Evolutionary conservation across 805 yeast genomes (phyloP).

Genomic region (Jamesozyma gamospora): DNA sequence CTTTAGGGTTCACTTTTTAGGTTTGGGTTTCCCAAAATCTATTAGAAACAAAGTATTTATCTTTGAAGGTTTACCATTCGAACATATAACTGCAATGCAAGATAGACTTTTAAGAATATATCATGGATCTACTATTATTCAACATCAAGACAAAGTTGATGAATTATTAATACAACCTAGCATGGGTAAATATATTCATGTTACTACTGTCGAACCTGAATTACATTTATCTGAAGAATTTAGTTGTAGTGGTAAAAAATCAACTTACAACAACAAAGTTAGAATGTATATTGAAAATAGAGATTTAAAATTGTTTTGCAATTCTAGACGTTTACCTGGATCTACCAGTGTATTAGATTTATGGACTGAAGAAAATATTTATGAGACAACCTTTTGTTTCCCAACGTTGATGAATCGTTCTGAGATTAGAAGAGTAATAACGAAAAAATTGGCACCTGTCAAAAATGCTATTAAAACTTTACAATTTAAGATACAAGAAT

Average conservation of each 20-base stretch:
- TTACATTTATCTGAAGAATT: constrained; percentile 26
- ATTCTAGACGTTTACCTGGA: constrained; percentile 63
- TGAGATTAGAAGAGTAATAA: constrained; percentile 44
- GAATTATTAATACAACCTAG: constrained; percentile 41
- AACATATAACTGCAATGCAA: constrained; percentile 74
- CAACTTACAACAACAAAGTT: constrained; percentile 42
- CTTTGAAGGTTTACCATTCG: constrained; percentile 80
- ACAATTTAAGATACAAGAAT: constrained; percentile 58
- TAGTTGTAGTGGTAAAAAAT: constrained; percentile 36
- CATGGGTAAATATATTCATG: constrained; percentile 65
- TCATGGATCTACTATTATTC: constrained; percentile 70
- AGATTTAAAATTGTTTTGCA: constrained; percentile 59
- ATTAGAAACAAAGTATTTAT: constrained; percentile 69
- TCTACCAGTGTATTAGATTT: constrained; percentile 59
- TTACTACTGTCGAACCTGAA: constrained; percentile 59
- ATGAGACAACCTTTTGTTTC: constrained; percentile 64
- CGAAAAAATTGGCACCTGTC: constrained; percentile 64
- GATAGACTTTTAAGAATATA: constrained; percentile 62
- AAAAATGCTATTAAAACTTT: constrained; percentile 70
- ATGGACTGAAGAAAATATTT: constrained; percentile 84
- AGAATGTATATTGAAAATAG: constrained; percentile 67
- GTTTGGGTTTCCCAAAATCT: constrained; percentile 74
- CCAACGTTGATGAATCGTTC: constrained; percentile 84
- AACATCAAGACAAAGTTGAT: constrained; percentile 46
- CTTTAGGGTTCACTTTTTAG: constrained; percentile 71